Evolutionary conservation across 176 grass and related monocot species (phyloP), one percentile per base, ranked within the genome.

Genomic region (Chrysopogon serrulatus): DNA sequence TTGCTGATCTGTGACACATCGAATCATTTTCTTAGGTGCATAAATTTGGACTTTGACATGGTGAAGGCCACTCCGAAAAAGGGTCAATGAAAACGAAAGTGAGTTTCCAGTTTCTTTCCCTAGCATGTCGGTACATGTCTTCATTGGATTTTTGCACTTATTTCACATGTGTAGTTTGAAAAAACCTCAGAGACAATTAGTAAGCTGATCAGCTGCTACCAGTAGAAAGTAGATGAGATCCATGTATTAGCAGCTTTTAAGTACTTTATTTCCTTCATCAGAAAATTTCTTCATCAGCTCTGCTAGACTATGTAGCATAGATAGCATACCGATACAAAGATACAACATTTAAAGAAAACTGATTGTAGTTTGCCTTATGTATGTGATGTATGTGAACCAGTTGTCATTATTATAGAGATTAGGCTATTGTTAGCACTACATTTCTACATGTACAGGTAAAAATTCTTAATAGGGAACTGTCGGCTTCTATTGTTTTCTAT

Each of bases 61-160:
- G 94, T 97, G 77, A 97, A 97, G 91, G 94, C 94, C 80, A 94
- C 94, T 65, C 92, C 94, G 39, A n/a, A n/a, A 97, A 97, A 79
- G 94, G 94, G 74, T 97, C 92, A 3, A 88, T 97, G n/a, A 97
- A 97, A 78, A 87, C 51, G 4, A 90, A 66, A 65, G 94, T 97
- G 88, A 44, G 86, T 49, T 63, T 61, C 79, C n/a, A n/a, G n/a
- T n/a, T n/a, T n/a, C n/a, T n/a, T n/a, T n/a, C n/a, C n/a, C n/a
- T 30, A 6, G 16, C 7, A 75, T 66, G 23, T 19, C 28, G 24
- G 6, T n/a, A 61, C 17, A 79, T 79, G 42, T 16, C 6, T 43
- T 73, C 6, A 65, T 51, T 42, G 71, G 61, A 47, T 18, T 26
- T 45, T 27, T 61, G 41, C 13, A 78, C 26, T 1, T 26, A 24